Base-by-base conservation (phyloP, 176 grass and related monocot species). In the Musa acuminata region DNA sequence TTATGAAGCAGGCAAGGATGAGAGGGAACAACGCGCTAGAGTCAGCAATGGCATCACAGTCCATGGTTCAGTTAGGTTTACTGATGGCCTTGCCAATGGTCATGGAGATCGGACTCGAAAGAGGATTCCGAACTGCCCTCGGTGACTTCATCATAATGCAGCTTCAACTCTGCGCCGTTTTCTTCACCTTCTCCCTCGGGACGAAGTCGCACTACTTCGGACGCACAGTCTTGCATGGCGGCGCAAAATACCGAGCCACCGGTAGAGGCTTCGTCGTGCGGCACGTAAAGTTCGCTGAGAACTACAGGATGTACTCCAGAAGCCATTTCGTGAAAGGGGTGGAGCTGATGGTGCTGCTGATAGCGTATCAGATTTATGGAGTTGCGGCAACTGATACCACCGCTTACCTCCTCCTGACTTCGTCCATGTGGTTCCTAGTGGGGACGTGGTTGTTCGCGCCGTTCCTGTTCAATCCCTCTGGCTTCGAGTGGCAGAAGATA, bases 31-130 rank as follows among this genome's bases (percentile, higher is more conserved):
- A 29, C 60, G 85, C 81, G 72, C 89, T 96, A 66, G 82, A 92
- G 74, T 81, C 89, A 7, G 89, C 92, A 49, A 92, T 96, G 89
- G 92, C 85, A 68, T 96, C 92, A 57, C 92, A 96, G 59, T 96
- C 92, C 10, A 63, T 96, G 62, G 87, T 96, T 75, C 89, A 96
- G 67, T 62, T 96, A 50, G 92, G 92, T 80, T 68, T 96, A 23
- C 80, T 96, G 48, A 96, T 96, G 89, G 89, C 89, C 75, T 83
- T 96, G 20, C 87, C 92, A 8, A 96, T 96, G 92, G 80, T 96
- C 24, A 96, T 96, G 92, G 92, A 96, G 72, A 87, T 96, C 73
- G 92, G 89, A 51, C 77, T 96, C 0, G 89, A 96, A 74, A 87
- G 89, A 82, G 92, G 92, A 52, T 96, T 96, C 74, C 83, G 87